These are phyloP conservation scores for Diplodia scrobiculata DNA, from an alignment of 2,329 filamentous ascomycete genomes.

Conservation along the genomic window DNA sequence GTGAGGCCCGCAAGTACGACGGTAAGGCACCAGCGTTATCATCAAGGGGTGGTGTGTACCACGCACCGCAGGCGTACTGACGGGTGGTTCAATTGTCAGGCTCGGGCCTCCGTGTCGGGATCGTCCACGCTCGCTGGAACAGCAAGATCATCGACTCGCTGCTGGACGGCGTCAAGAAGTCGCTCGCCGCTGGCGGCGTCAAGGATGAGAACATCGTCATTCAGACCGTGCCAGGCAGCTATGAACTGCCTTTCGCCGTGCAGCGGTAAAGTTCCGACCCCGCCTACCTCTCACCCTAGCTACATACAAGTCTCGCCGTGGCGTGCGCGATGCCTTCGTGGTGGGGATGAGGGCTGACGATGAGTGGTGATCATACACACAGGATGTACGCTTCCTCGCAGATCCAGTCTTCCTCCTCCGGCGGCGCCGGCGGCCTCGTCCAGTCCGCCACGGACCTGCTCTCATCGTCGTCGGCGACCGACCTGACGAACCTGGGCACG, in stretches of 20 bases:
- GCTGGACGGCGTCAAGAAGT: slow-evolving; percentile 75
- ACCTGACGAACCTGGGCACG: slow-evolving; percentile 48
- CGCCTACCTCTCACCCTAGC: too few relatives aligned
- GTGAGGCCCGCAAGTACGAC: slow-evolving; percentile 59
- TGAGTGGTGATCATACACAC: background rate
- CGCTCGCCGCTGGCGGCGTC: slow-evolving; percentile 77
- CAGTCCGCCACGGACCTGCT: slow-evolving; percentile 75
- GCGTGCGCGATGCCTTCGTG: background rate
- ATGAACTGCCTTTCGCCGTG: slow-evolving; percentile 89
- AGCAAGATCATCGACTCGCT: slow-evolving; percentile 81
- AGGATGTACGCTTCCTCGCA: slow-evolving; percentile 85
- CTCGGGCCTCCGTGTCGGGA: slow-evolving; percentile 77
- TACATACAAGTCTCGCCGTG: background rate
- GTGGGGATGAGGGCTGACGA: background rate
- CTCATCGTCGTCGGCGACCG: slow-evolving; percentile 59
- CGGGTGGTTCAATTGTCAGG: slow-evolving; percentile 66
- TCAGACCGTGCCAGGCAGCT: slow-evolving; percentile 88
- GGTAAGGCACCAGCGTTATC: slow-evolving; percentile 46
- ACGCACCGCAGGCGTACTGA: slow-evolving; percentile 46
- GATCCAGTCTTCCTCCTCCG: slow-evolving; percentile 70
- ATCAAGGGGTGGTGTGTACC: background rate
- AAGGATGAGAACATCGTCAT: slow-evolving; percentile 83
- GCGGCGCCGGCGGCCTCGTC: slow-evolving; percentile 57
- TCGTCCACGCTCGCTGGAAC: slow-evolving; percentile 97
- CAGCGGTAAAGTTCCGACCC: slow-evolving; percentile 64